Percentiles rank a stretch among this genome's conserved stretches.
phyloP scores from a whole-genome alignment of 1,284 basidiomycete genomes.

The Lentinus polychrous region DNA sequence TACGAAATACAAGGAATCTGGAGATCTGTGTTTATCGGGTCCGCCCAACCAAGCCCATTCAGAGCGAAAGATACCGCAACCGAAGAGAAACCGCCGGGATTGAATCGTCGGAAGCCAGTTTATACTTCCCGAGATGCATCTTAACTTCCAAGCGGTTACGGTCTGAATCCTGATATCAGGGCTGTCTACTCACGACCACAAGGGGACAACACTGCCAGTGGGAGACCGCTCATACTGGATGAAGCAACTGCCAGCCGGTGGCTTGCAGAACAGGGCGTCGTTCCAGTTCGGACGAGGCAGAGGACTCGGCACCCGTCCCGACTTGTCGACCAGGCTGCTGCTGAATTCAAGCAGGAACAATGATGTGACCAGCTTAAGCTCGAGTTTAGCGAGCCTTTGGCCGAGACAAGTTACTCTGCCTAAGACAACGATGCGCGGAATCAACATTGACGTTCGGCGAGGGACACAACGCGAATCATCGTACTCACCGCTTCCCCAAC shows the following conservation, averaged over 20 bases:
- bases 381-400: slow-evolving; percentile 61
- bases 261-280: slow-evolving; percentile 60
- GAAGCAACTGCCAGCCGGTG: slow-evolving; percentile 44
- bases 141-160: too few relatives aligned
- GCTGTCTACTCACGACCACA: too few relatives aligned
- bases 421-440: slow-evolving; percentile 22
- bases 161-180: too few relatives aligned
- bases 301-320: slow-evolving; percentile 35
- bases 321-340: slow-evolving; percentile 44
- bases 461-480: slow-evolving; percentile 11
- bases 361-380: slow-evolving; percentile 60
- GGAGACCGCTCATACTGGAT: slow-evolving; percentile 36
- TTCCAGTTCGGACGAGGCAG: slow-evolving; percentile 68
- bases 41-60: neutral
- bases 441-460: slow-evolving; percentile 10
- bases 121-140: too few relatives aligned
- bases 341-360: slow-evolving; percentile 58
- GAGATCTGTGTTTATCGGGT: too few relatives aligned
- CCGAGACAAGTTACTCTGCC: slow-evolving; percentile 64
- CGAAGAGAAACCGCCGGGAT: neutral
- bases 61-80: neutral
- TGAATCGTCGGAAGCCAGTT: too few relatives aligned
- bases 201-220: too few relatives aligned
- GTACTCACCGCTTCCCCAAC: slow-evolving; percentile 70
- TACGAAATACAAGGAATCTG: too few relatives aligned